A percentile compares a stretch with the other conserved stretches of the same genome.
These are phyloP conservation scores for Chloroidium sp. DNA, from an alignment of 163 green algal species.

Conservation along the genomic window DNA sequence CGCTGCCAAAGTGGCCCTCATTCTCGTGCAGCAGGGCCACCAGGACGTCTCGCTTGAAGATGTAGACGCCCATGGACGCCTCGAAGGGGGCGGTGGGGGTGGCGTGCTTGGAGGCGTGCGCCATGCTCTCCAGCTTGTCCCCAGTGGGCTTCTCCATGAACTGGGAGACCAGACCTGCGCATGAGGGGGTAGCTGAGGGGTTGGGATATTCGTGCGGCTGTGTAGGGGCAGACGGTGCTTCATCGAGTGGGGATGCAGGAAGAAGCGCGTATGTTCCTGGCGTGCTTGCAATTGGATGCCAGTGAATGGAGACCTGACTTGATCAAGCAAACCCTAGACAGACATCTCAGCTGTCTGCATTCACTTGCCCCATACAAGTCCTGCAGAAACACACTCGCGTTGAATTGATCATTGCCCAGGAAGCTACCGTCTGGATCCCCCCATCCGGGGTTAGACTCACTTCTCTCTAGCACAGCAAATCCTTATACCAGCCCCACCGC, in stretches of 20 bases:
- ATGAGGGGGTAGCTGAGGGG: not conserved
- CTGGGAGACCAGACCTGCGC: constrained; percentile 66
- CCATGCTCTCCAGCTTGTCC: constrained; percentile 52
- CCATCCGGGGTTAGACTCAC: no score
- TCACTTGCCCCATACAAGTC: no score
- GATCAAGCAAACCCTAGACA: not conserved
- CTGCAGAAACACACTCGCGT: no score
- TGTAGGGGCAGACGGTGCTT: not conserved
- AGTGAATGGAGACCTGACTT: not conserved
- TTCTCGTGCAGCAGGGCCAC: constrained; percentile 50
- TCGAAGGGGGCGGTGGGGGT: constrained; percentile 25
- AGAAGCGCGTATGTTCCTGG: not conserved
- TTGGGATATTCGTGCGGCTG: not conserved
- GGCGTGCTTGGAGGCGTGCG: constrained; percentile 11
- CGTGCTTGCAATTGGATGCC: not conserved
- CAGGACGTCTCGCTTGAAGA: constrained; percentile 78
- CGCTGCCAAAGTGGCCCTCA: constrained; percentile 5
- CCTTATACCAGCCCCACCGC: no score
- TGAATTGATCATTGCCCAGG: no score
- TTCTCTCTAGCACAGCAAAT: no score
- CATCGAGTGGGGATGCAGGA: not conserved
- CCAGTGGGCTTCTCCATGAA: constrained; percentile 93
- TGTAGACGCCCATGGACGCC: constrained; percentile 94
- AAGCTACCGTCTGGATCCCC: no score
- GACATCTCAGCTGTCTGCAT: no score